Evolutionary conservation across 176 grass and related monocot genomes (phyloP).

Genomic region (Cocos nucifera): DNA sequence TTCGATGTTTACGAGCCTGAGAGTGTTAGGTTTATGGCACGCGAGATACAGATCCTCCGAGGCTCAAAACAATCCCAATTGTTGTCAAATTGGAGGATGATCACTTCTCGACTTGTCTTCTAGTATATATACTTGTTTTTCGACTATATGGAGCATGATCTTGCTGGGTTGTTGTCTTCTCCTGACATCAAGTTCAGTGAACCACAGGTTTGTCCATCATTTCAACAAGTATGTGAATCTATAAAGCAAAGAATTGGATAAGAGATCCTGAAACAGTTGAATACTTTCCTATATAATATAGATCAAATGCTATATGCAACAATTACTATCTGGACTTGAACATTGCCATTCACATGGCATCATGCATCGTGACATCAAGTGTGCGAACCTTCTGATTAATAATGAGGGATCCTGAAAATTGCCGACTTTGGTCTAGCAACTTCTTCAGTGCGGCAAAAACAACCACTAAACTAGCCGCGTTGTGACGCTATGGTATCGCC

Average conservation of each 20-base stretch:
- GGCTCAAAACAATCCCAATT: conserved; percentile 43
- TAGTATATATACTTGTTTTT: conserved; percentile 50
- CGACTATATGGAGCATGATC: conserved; percentile 55
- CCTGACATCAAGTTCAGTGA: conserved; percentile 38
- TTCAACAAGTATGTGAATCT: not conserved
- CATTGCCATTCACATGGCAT: conserved; percentile 75
- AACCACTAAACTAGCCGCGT: conserved; percentile 63
- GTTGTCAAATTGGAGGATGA: conserved; percentile 44
- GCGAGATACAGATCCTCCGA: conserved; percentile 46
- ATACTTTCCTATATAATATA: conserved; percentile 10
- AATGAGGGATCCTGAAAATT: conserved; percentile 71
- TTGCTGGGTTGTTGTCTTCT: conserved; percentile 34
- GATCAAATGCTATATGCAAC: conserved; percentile 95
- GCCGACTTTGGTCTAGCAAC: conserved; percentile 95
- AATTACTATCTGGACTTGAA: conserved; percentile 68
- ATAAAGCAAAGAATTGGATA: no score
- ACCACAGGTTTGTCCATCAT: conserved; percentile 22
- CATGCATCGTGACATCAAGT: conserved; percentile 96
- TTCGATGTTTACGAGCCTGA: conserved; percentile 42
- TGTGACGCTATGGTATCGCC: conserved; percentile 90
- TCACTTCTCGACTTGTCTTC: conserved; percentile 37
- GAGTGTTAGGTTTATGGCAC: conserved; percentile 38
- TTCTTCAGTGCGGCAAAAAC: conserved; percentile 11
- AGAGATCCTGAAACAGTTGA: not conserved
- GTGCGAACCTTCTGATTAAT: conserved; percentile 83